phyloP scores from a whole-genome alignment of 1,284 basidiomycete genomes.

The Moniliophthora roreri region DNA sequence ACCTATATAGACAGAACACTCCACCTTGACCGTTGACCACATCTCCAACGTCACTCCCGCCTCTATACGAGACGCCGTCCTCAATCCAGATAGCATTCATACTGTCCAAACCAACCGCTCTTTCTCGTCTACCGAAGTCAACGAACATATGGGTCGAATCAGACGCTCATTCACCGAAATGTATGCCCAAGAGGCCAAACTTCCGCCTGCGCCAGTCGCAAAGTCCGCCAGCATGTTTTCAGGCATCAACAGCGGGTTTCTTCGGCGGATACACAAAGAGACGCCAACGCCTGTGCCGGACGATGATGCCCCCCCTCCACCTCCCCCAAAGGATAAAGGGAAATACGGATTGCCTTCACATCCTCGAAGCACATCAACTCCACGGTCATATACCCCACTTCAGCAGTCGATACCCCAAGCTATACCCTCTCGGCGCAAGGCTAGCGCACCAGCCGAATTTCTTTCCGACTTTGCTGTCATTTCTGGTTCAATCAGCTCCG shows the following conservation, averaged over 20 bases:
- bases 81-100: slow-evolving; percentile 30
- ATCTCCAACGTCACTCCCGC: slow-evolving; percentile 39
- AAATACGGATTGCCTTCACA: slow-evolving; percentile 13
- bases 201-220: slow-evolving; percentile 17
- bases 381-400: slow-evolving; percentile 2
- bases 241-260: slow-evolving; percentile 20
- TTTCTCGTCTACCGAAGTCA: slow-evolving; percentile 13
- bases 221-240: slow-evolving; percentile 34
- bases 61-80: slow-evolving; percentile 34
- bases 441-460: slow-evolving; percentile 24
- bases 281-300: slow-evolving; percentile 15
- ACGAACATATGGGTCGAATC: slow-evolving; percentile 20
- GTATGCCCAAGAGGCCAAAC: slow-evolving; percentile 21
- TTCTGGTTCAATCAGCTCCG: slow-evolving; percentile 29
- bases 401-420: slow-evolving; percentile 3
- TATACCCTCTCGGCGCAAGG: slow-evolving; percentile 10
- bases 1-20: slow-evolving; percentile 36
- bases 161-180: slow-evolving; percentile 35
- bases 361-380: slow-evolving; percentile 4
- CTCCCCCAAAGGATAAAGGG: slow-evolving; percentile 40
- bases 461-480: slow-evolving; percentile 38
- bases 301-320: slow-evolving; percentile 26
- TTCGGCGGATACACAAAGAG: slow-evolving; percentile 31
- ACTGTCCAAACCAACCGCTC: slow-evolving; percentile 26
- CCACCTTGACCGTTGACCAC: slow-evolving; percentile 41